These are phyloP conservation scores for Saitozyma sp. DNA, from an alignment of 768 basidiomycete species.

Conservation along the genomic window DNA sequence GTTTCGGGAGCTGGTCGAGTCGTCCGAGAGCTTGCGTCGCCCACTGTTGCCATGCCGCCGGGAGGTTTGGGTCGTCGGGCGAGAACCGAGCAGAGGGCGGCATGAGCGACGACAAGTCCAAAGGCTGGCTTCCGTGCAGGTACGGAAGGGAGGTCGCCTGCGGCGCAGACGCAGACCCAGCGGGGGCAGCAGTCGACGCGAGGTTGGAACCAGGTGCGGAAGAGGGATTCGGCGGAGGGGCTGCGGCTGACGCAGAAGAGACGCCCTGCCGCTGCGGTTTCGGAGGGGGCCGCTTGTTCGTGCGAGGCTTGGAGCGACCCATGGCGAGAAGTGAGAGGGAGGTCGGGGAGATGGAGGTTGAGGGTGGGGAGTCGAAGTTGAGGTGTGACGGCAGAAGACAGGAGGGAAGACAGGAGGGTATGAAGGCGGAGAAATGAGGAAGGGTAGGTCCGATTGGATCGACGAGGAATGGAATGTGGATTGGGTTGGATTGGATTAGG, in stretches of 20 bases:
- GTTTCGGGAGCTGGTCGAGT: slow-evolving; percentile 34
- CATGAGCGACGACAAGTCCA: slow-evolving; percentile 16
- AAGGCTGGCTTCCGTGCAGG: slow-evolving; percentile 2
- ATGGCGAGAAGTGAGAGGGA: slow-evolving; percentile 9
- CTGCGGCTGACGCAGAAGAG: slow-evolving; percentile 5
- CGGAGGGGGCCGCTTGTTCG: slow-evolving; percentile 37
- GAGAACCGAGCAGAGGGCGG: slow-evolving; percentile 14
- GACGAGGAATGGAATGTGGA: too few species aligned
- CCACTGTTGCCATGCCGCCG: slow-evolving; percentile 25
- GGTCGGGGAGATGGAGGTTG: background rate
- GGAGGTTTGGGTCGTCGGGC: slow-evolving; percentile 27
- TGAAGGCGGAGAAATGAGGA: too few species aligned
- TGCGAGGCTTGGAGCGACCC: slow-evolving; percentile 35
- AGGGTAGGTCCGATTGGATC: too few species aligned
- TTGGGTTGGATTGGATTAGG: too few species aligned
- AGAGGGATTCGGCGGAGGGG: slow-evolving; percentile 2
- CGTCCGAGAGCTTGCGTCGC: slow-evolving; percentile 33
- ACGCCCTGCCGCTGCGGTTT: slow-evolving; percentile 19
- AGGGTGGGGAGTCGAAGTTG: slow-evolving; percentile 5
- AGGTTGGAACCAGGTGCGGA: background rate
- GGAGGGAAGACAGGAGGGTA: too few species aligned
- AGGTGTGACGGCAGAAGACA: background rate
- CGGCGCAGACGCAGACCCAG: background rate
- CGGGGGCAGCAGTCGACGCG: background rate
- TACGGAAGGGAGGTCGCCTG: slow-evolving; percentile 5